Base-by-base conservation (phyloP, 1,284 basidiomycete species). In the Exsudoporus floridanus region DNA sequence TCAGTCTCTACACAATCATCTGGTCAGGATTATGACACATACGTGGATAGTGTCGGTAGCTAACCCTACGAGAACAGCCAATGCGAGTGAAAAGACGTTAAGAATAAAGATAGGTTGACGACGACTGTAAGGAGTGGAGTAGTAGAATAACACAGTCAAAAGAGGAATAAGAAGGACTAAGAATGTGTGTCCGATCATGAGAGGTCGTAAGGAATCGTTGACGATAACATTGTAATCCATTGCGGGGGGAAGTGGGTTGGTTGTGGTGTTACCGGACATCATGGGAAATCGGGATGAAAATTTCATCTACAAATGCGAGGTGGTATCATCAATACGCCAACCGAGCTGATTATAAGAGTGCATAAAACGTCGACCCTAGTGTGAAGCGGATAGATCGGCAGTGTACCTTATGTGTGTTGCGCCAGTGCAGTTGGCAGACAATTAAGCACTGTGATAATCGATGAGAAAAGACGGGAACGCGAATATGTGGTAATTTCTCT, bases 41-140 rank as follows among this genome's bases (percentile, higher is more conserved):
- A 53, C 62, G 1, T 47, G 49, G 1, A 50, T 0, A 7, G 13
- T 27, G 34, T 66, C 60, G 1, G 18, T 7, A 31, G 43, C 25
- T 7, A 54, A 6, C 16, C 51, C 53, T 23, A 34, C 41, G 10
- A 35, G 7, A n/a, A 64, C 25, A 18, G 53, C 62, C 7, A 63
- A 14, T 2, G 25, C 4, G 27, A 55, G 18, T 12, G 39, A 30
- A 28, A 49, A 5, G 12, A 59, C 46, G 33, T 66, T 64, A 18
- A 67, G 55, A 13, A 60, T 54, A 23, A 69, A 67, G 23, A 66
- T 68, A 7, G 60, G 64, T 9, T 47, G 52, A 19, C 60, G 54
- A 3, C 65, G 57, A 18, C 52, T 43, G 25, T 44, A 31, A 8
- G 58, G 48, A 19, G 61, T 70, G 16, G 67, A 70, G 25, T 65